Conservation (phyloP, 2,329 filamentous ascomycete species). For the Aspergillus amoenus region DNA sequence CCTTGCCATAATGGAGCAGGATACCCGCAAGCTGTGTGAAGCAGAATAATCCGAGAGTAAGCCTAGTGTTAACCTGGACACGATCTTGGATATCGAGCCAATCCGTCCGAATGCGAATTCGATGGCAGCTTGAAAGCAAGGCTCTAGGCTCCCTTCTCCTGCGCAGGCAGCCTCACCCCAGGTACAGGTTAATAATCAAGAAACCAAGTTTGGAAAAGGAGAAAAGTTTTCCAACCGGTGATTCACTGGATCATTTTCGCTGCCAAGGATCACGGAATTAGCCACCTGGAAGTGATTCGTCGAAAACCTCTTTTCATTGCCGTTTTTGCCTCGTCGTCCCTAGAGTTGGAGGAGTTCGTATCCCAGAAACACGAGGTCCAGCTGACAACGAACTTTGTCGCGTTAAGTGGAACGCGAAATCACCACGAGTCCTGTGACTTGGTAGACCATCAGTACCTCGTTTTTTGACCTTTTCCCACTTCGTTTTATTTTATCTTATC, state of each 20-base stretch:
- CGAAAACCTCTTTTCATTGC: neutral
- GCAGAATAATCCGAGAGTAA: neutral
- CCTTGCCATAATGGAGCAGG: neutral
- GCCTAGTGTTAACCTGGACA: neutral
- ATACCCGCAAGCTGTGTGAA: neutral
- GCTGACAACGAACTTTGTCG: slow-evolving; percentile 21
- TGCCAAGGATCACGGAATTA: slow-evolving; percentile 1
- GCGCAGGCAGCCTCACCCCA: neutral
- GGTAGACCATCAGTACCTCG: neutral
- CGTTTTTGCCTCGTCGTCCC: neutral
- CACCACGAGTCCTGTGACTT: slow-evolving; percentile 36
- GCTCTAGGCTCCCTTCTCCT: neutral
- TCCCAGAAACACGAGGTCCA: slow-evolving; percentile 9
- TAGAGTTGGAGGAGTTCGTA: neutral
- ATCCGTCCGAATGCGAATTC: neutral
- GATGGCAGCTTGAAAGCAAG: neutral
- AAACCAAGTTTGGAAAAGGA: slow-evolving; percentile 8
- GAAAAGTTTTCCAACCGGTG: slow-evolving; percentile 10
- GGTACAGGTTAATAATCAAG: slow-evolving; percentile 12
- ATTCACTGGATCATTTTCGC: slow-evolving; percentile 4
- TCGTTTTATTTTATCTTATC: neutral
- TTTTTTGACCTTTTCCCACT: neutral
- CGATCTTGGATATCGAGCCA: neutral
- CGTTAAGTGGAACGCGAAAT: slow-evolving; percentile 46
- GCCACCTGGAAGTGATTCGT: slow-evolving; percentile 11